phyloP scores from a whole-genome alignment of 495 filamentous ascomycete species.

The Talaromyces liani region DNA sequence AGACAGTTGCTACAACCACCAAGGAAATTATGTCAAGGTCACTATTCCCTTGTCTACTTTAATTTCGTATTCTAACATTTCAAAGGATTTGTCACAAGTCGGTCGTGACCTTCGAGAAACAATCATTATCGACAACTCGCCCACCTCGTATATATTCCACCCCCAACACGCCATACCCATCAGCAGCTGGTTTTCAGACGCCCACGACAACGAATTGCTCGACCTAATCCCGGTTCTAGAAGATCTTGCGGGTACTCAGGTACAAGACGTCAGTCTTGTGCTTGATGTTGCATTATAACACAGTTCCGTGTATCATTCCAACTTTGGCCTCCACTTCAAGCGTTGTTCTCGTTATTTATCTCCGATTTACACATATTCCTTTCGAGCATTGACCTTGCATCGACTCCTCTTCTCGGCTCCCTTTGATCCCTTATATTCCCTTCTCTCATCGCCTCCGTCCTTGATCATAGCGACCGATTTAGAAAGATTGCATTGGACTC shows the following conservation, averaged over 20 bases:
- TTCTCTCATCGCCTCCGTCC: conserved; percentile 15
- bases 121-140: conserved; percentile 99
- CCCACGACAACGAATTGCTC: conserved; percentile 97
- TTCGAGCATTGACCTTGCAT: conserved; percentile 17
- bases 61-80: conserved; percentile 11
- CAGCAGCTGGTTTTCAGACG: conserved; percentile 99
- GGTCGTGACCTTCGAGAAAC: conserved; percentile 94
- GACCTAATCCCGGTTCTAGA: conserved; percentile 98
- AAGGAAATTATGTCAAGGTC: conserved; percentile 97
- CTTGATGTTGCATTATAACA: conserved; percentile 82
- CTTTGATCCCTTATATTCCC: background rate
- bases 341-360: conserved; percentile 22
- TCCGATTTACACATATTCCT: conserved; percentile 17
- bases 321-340: conserved; percentile 23
- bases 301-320: background rate
- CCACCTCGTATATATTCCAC: conserved; percentile 99
- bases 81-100: conserved; percentile 84
- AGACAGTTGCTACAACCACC: conserved; percentile 98
- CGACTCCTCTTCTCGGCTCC: conserved; percentile 6
- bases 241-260: conserved; percentile 80
- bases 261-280: conserved; percentile 94
- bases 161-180: conserved; percentile 98
- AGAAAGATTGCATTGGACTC: background rate
- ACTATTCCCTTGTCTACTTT: conserved; percentile 10
- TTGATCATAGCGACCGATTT: conserved; percentile 2